Conservation (phyloP, 768 basidiomycete genomes). For the Daedaleopsis nitida region DNA sequence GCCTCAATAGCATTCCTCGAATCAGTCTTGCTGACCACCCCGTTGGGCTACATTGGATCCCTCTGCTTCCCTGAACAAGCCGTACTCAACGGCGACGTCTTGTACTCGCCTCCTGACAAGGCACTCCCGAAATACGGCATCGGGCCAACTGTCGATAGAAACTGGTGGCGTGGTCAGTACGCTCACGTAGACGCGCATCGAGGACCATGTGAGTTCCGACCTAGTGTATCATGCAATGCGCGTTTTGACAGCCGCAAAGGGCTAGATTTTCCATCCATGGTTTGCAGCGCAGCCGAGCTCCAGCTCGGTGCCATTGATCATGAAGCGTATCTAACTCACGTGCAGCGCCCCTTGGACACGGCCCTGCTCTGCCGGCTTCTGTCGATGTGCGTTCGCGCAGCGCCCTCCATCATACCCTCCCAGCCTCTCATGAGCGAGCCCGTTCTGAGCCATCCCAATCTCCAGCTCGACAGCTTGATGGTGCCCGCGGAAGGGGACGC, state of each 20-base stretch:
- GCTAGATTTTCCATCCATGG: conserved; percentile 10
- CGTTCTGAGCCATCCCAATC: conserved; percentile 13
- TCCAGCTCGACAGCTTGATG: conserved; percentile 2
- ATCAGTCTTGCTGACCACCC: too few species aligned
- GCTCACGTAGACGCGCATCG: neutral
- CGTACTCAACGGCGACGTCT: too few species aligned
- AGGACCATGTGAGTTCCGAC: conserved; percentile 2
- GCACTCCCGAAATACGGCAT: neutral
- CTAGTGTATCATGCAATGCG: neutral
- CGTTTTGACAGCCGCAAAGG: neutral
- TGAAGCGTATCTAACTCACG: neutral
- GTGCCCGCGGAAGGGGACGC: conserved; percentile 4
- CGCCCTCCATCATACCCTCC: conserved; percentile 3
- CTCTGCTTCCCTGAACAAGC: too few species aligned
- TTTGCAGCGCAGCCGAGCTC: conserved; percentile 6
- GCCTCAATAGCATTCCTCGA: too few species aligned
- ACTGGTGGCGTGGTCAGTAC: conserved; percentile 6
- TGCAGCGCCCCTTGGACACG: conserved; percentile 1
- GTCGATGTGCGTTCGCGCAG: conserved; percentile 8
- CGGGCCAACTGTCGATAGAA: conserved; percentile 4
- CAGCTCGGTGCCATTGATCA: neutral
- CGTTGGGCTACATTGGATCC: too few species aligned
- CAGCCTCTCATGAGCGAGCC: conserved; percentile 5
- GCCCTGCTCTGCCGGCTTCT: conserved; percentile 10
- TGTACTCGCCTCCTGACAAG: too few species aligned